phyloP scores from a whole-genome alignment of 2,329 filamentous ascomycete genomes.

The Colletotrichum orbiculare region DNA sequence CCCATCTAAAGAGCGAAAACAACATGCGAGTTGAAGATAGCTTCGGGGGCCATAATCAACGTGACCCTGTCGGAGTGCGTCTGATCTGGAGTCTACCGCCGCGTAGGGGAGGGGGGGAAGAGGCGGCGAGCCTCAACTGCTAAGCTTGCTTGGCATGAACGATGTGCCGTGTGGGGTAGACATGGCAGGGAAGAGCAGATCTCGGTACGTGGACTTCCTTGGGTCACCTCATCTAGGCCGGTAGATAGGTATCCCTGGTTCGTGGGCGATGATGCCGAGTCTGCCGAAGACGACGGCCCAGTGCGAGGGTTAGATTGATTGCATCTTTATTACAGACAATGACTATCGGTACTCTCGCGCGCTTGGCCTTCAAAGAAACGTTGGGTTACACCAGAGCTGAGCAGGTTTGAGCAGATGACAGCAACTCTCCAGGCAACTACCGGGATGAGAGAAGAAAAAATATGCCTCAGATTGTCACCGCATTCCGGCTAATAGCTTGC shows the following conservation, averaged over 20 bases:
- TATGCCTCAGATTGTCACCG: neutral
- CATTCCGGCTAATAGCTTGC: neutral
- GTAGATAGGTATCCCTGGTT: slow-evolving; percentile 5
- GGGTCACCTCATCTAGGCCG: neutral
- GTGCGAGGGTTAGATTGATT: slow-evolving; percentile 11
- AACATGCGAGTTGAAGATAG: slow-evolving; percentile 1
- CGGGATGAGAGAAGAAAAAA: slow-evolving; percentile 1
- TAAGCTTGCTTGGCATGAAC: slow-evolving; percentile 27
- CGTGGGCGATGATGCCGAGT: slow-evolving; percentile 6
- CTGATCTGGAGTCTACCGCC: neutral
- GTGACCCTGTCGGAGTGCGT: neutral
- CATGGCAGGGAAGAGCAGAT: slow-evolving; percentile 16
- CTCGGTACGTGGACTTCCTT: slow-evolving; percentile 16
- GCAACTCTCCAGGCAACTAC: neutral
- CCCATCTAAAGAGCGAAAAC: slow-evolving; percentile 25
- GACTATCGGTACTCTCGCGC: neutral
- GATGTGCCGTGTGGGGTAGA: slow-evolving; percentile 29
- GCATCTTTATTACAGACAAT: slow-evolving; percentile 1
- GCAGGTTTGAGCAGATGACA: slow-evolving; percentile 10
- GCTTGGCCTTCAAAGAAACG: neutral
- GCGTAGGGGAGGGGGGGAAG: too few species aligned
- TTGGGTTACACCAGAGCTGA: slow-evolving; percentile 5
- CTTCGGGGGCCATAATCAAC: slow-evolving; percentile 5
- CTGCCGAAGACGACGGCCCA: slow-evolving; percentile 8
- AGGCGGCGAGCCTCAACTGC: neutral